Evolutionary conservation across 805 yeast genomes (phyloP).

Genomic region (Schwanniomyces occidentalis): DNA sequence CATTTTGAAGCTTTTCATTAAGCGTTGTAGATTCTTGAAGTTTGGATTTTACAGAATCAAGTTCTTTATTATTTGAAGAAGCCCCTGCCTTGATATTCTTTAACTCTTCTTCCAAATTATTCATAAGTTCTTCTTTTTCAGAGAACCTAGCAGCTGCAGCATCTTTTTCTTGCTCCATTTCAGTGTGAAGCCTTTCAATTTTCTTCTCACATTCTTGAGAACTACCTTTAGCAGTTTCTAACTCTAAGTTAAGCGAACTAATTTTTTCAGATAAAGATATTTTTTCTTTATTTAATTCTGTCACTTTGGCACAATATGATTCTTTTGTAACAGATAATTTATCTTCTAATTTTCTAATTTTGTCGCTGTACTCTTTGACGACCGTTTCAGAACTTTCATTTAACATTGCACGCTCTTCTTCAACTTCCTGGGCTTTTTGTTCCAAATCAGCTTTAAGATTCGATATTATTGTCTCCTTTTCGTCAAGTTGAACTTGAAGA

Average conservation of each 20-base stretch:
- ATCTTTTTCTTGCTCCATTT: too few species aligned
- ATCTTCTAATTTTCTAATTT: slow-evolving; percentile 43
- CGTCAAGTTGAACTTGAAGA: slow-evolving; percentile 15
- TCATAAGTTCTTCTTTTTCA: too few species aligned
- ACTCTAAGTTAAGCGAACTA: neutral
- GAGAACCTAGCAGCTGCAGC: too few species aligned
- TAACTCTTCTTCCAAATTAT: neutral
- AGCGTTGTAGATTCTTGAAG: too few species aligned
- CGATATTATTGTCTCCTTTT: slow-evolving; percentile 27
- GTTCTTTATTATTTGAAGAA: too few species aligned
- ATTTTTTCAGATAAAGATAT: neutral
- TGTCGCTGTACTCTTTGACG: slow-evolving; percentile 49
- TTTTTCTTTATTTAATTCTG: slow-evolving; percentile 3
- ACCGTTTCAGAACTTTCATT: slow-evolving; percentile 52
- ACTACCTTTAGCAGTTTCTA: neutral
- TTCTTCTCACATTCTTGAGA: neutral
- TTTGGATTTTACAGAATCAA: too few species aligned
- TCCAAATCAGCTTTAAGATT: slow-evolving; percentile 33
- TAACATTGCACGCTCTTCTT: slow-evolving; percentile 48
- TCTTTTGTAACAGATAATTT: slow-evolving; percentile 1
- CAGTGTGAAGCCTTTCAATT: too few species aligned
- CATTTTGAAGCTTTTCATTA: too few species aligned
- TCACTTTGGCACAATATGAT: neutral
- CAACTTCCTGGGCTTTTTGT: slow-evolving; percentile 44
- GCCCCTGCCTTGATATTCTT: too few species aligned